Conservation (phyloP, 1,139 yeast species). For the Saccharomyces hybrid region DNA sequence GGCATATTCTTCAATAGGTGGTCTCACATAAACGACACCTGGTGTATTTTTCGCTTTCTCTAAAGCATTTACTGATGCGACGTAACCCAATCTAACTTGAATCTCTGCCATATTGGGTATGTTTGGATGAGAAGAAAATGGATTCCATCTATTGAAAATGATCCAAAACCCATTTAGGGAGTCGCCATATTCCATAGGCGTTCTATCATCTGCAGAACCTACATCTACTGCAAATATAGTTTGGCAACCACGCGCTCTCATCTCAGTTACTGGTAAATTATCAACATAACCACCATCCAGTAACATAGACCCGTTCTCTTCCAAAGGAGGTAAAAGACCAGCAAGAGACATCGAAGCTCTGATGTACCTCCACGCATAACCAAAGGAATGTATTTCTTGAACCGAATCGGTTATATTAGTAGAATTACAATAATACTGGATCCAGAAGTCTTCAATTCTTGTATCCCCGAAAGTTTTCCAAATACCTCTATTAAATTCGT, state of each 20-base stretch:
- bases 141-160: slow-evolving; percentile 78
- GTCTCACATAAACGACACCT: slow-evolving; percentile 85
- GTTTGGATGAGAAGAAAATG: slow-evolving; percentile 78
- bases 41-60: slow-evolving; percentile 79
- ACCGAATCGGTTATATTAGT: slow-evolving; percentile 94
- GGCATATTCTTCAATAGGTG: slow-evolving; percentile 88
- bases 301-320: slow-evolving; percentile 86
- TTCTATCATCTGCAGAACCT: slow-evolving; percentile 87
- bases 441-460: slow-evolving; percentile 95
- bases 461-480: slow-evolving; percentile 93
- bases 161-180: slow-evolving; percentile 92
- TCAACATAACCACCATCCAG: slow-evolving; percentile 95
- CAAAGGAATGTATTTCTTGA: slow-evolving; percentile 89
- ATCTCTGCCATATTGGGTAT: slow-evolving; percentile 94
- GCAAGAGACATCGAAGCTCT: slow-evolving; percentile 97
- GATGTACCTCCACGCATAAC: slow-evolving; percentile 92
- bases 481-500: slow-evolving; percentile 90
- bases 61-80: slow-evolving; percentile 87
- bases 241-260: slow-evolving; percentile 83
- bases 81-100: slow-evolving; percentile 88
- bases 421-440: slow-evolving; percentile 78
- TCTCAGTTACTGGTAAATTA: slow-evolving; percentile 84
- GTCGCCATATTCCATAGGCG: slow-evolving; percentile 90
- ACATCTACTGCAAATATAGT: slow-evolving; percentile 94
- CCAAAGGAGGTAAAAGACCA: slow-evolving; percentile 82